These are phyloP conservation scores for Xylaria sp. DNA, from an alignment of 2,329 filamentous ascomycete genomes.

Conservation along the genomic window DNA sequence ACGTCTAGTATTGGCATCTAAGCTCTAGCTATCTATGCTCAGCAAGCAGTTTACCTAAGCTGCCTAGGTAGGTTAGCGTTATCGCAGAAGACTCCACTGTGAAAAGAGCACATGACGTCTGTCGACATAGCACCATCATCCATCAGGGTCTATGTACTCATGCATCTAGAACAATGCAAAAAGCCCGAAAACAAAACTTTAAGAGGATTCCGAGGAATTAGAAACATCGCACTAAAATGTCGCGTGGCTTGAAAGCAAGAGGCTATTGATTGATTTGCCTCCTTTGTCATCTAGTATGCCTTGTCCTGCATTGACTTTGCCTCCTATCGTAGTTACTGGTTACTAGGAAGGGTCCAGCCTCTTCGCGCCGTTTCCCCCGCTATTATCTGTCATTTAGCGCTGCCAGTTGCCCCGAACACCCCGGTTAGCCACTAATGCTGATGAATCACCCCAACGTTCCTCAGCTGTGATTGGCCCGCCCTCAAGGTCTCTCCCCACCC, in stretches of 20 bases:
- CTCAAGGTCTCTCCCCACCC: conserved; percentile 23
- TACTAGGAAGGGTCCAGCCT: conserved; percentile 43
- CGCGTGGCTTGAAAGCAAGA: not conserved
- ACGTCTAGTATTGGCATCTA: not conserved
- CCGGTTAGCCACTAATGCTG: conserved; percentile 32
- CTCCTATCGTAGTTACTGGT: conserved; percentile 12
- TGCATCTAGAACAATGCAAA: not conserved
- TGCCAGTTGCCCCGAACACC: conserved; percentile 19
- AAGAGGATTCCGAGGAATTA: not conserved
- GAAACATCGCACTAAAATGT: not conserved
- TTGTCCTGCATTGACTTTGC: not conserved
- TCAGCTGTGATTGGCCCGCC: conserved; percentile 40
- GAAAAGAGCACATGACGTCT: conserved; percentile 38
- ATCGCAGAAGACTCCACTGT: conserved; percentile 27
- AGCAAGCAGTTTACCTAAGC: not conserved
- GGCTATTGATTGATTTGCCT: not conserved
- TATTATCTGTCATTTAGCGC: conserved; percentile 36
- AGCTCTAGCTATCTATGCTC: not conserved
- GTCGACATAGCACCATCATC: conserved; percentile 18
- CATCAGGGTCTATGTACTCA: not conserved
- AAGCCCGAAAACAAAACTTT: not conserved
- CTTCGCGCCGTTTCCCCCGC: conserved; percentile 46
- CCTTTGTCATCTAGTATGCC: conserved; percentile 1
- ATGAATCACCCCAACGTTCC: conserved; percentile 43
- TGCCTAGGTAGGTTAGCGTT: conserved; percentile 21